phyloP scores from a whole-genome alignment of 192 early-diverging fungal species.

The Podila horticola region DNA sequence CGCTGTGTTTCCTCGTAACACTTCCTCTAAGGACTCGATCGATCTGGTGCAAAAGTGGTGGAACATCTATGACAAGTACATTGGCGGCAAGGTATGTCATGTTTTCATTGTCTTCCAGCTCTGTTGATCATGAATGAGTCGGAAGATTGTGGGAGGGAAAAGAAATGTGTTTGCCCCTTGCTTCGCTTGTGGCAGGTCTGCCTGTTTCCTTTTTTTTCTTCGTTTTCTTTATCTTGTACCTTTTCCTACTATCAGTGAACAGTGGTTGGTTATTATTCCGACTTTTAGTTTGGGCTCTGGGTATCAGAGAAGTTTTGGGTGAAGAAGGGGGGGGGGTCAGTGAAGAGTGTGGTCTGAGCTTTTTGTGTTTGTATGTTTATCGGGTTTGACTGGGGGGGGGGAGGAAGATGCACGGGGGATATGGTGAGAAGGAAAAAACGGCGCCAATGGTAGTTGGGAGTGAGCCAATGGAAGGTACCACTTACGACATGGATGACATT shows the following conservation, averaged over 20 bases:
- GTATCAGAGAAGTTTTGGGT: constrained; percentile 10
- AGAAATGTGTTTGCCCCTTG: background rate
- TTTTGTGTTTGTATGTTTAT: background rate
- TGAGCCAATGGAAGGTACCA: too few relatives aligned
- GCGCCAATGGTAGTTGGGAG: too few relatives aligned
- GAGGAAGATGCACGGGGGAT: too few relatives aligned
- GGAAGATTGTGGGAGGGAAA: background rate
- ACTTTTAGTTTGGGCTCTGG: constrained; percentile 25
- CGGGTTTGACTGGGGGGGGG: background rate
- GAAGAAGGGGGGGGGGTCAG: background rate
- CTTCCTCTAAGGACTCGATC: constrained; percentile 61
- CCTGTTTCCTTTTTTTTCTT: constrained; percentile 1
- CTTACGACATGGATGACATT: too few relatives aligned
- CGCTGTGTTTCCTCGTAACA: constrained; percentile 55
- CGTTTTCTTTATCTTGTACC: background rate
- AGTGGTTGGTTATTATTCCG: constrained; percentile 25
- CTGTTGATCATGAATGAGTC: background rate
- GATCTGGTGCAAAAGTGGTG: constrained; percentile 78
- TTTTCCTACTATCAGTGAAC: constrained; percentile 22
- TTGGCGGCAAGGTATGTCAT: constrained; percentile 55
- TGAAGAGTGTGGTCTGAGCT: constrained; percentile 43
- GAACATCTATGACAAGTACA: constrained; percentile 71
- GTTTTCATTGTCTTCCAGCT: constrained; percentile 12
- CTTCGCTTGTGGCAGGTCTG: background rate
- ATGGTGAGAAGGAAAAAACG: too few relatives aligned